Conservation (phyloP, 106 monocot species). For the Dioscorea zingiberensis region DNA sequence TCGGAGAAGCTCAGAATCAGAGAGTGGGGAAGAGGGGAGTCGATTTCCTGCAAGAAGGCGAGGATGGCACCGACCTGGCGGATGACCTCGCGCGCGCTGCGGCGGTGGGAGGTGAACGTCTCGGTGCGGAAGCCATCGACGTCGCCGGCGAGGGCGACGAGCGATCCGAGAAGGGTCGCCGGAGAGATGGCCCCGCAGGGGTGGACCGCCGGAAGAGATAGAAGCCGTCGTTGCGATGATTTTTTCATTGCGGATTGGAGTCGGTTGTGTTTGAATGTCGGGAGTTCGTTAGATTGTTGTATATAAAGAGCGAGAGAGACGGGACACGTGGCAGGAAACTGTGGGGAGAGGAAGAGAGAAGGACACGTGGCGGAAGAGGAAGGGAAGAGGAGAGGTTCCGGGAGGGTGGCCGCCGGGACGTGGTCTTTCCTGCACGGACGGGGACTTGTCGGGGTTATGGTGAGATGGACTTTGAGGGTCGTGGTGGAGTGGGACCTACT, state of each 20-base stretch:
- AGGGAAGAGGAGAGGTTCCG: no score
- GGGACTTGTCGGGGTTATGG: background rate
- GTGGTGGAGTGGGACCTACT: background rate
- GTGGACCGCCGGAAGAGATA: slow-evolving; percentile 37
- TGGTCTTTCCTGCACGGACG: no score
- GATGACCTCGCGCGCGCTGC: slow-evolving; percentile 19
- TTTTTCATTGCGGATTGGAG: background rate
- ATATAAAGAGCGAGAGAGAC: background rate
- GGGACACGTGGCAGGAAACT: background rate
- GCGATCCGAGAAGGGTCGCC: slow-evolving; percentile 30
- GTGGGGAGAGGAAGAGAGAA: no score
- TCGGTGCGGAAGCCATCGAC: slow-evolving; percentile 1
- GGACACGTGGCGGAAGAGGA: background rate
- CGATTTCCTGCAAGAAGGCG: slow-evolving; percentile 36
- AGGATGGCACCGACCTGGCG: slow-evolving; percentile 30
- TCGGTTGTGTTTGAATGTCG: background rate
- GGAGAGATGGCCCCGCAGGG: slow-evolving; percentile 40
- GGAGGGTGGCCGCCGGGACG: no score
- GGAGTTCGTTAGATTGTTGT: background rate
- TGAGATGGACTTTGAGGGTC: background rate
- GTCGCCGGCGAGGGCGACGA: slow-evolving; percentile 25
- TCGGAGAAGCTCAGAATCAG: slow-evolving; percentile 40
- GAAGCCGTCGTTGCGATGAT: slow-evolving; percentile 21
- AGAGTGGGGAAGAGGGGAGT: slow-evolving; percentile 14
- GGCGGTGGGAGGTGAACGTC: slow-evolving; percentile 22